Conservation (phyloP, 768 basidiomycete genomes). For the Lentinus tigrinus region DNA sequence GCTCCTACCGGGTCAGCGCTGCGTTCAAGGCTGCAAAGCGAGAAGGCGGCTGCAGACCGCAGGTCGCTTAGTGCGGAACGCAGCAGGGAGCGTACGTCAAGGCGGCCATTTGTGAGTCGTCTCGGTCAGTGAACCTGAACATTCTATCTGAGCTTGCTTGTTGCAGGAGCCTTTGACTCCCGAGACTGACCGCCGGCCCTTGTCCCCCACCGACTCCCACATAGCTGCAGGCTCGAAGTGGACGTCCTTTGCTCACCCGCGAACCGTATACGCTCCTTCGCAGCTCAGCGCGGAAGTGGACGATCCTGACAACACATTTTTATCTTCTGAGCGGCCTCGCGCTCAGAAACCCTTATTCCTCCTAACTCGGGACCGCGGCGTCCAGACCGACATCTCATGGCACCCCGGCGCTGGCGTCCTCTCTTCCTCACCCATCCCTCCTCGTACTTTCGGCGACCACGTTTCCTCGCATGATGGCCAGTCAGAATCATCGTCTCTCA, state of each 20-base stretch:
- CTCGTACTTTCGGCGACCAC: slow-evolving; percentile 31
- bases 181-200: slow-evolving; percentile 40
- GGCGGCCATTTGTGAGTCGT: slow-evolving; percentile 33
- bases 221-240: slow-evolving; percentile 26
- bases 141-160: not conserved
- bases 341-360: slow-evolving; percentile 47
- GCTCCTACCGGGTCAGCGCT: slow-evolving; percentile 21
- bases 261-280: slow-evolving; percentile 17
- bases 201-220: slow-evolving; percentile 41
- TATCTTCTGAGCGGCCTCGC: slow-evolving; percentile 36
- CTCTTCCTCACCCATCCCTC: slow-evolving; percentile 31
- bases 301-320: slow-evolving; percentile 31
- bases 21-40: slow-evolving; percentile 17
- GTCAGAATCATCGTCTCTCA: slow-evolving; percentile 75
- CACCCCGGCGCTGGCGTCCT: slow-evolving; percentile 7
- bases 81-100: slow-evolving; percentile 34
- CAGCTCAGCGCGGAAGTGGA: slow-evolving; percentile 43
- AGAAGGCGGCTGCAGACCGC: slow-evolving; percentile 21
- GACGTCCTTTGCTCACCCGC: slow-evolving; percentile 25
- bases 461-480: slow-evolving; percentile 51
- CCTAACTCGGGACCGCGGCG: slow-evolving; percentile 49
- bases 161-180: slow-evolving; percentile 46
- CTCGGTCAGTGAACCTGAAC: not conserved
- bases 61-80: slow-evolving; percentile 37
- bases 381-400: slow-evolving; percentile 24